phyloP scores from a whole-genome alignment of 2,329 filamentous ascomycete species.

The Exophiala bonariae region DNA sequence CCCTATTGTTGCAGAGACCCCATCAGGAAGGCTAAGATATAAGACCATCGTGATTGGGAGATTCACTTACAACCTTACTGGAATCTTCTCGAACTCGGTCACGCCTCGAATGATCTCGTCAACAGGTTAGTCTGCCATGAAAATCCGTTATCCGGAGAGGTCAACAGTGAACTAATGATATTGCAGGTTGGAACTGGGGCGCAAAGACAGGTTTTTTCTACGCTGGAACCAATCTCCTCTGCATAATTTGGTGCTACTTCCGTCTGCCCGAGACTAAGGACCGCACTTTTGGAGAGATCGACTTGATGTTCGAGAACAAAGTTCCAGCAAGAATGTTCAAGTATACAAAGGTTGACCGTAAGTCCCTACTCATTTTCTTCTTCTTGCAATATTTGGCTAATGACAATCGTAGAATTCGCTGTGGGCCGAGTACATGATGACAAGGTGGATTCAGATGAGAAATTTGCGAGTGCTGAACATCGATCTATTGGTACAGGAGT shows the following conservation, averaged over 20 bases:
- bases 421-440: no score
- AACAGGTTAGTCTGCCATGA: conserved; percentile 20
- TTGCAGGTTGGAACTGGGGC: conserved; percentile 33
- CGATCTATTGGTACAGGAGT: no score
- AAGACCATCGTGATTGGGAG: conserved; percentile 57
- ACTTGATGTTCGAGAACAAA: conserved; percentile 16
- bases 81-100: conserved; percentile 47
- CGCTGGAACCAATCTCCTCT: conserved; percentile 31
- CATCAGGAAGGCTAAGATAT: conserved; percentile 55
- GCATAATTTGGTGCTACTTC: conserved; percentile 33
- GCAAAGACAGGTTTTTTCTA: conserved; percentile 37
- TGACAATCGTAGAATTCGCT: no score
- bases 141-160: conserved; percentile 25
- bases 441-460: no score
- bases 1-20: conserved; percentile 54
- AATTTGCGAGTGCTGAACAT: no score
- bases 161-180: not conserved
- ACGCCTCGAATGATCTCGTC: conserved; percentile 32
- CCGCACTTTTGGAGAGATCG: conserved; percentile 19
- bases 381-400: no score
- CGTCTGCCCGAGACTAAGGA: conserved; percentile 30
- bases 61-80: conserved; percentile 51
- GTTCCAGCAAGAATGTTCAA: conserved; percentile 42
- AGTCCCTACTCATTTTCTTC: conserved; percentile 4
- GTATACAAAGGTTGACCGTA: conserved; percentile 12